Evolutionary conservation across 2,329 filamentous ascomycete species (phyloP).

Genomic region (Colletotrichum costaricense): DNA sequence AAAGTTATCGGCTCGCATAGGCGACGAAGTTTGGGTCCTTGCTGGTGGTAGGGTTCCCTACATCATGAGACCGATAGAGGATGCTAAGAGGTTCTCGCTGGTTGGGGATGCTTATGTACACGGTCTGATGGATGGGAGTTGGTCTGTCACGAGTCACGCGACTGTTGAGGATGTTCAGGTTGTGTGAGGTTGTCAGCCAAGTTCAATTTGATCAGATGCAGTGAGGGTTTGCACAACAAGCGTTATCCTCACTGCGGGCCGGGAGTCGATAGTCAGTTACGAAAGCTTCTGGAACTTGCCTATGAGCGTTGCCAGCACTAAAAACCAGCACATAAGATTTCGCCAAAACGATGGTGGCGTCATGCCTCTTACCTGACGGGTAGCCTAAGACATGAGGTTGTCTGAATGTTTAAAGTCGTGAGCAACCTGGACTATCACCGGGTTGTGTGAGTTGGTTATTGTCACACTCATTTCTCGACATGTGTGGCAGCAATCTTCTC

Average conservation of each 20-base stretch:
- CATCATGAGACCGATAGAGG: not conserved
- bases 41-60: not conserved
- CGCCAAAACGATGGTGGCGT: too few species aligned
- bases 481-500: not conserved
- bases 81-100: not conserved
- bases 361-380: not conserved
- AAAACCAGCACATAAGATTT: too few species aligned
- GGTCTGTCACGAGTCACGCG: not conserved
- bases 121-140: not conserved
- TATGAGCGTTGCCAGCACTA: too few species aligned
- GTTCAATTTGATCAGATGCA: too few species aligned
- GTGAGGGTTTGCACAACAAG: too few species aligned
- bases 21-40: not conserved
- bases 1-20: not conserved
- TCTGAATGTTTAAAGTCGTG: not conserved
- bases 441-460: not conserved
- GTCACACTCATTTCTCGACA: not conserved
- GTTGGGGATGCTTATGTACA: not conserved
- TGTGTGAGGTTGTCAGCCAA: not conserved
- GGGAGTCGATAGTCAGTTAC: too few species aligned
- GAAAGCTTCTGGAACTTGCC: too few species aligned
- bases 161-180: not conserved
- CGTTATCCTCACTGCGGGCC: too few species aligned
- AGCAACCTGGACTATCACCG: not conserved
- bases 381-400: too few species aligned